Base-by-base conservation (phyloP, 179 eudicot genomes). In the Silene vulgaris region DNA sequence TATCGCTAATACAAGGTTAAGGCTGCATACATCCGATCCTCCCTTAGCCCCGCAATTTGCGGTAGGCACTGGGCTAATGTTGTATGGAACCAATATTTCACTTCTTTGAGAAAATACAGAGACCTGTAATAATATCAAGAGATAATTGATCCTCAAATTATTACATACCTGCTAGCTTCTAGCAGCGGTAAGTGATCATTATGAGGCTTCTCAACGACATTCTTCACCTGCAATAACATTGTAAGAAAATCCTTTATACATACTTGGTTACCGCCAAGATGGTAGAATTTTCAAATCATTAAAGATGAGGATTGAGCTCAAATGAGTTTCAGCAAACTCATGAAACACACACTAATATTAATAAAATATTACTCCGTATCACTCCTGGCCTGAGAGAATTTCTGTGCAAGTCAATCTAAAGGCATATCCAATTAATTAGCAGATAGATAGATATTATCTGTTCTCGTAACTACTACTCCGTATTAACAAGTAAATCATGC, bases 121-220 rank as follows among this genome's bases (percentile, higher is more conserved):
- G 60, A 56, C 12, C 19, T 16, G 60, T 56, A 56, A 56, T 20
- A 56, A 16, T 56, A 56, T 56, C 60, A 56, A 56, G 60, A 56
- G 19, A 56, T 45, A 45, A 9, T 45, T 45, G 52, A 45, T 9
- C 12, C 19, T 56, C 7, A 5, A 56, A 56, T 5, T 16, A 56
- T 9, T 80, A 43, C 82, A 23, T 69, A 90, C 99, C 99, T 90
- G 97, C 98, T 96, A 56, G 99, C 99, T 87, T 96, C 99, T 75
- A 96, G 69, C 80, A 96, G 80, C 54, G 99, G 96, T 14, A 96
- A 87, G 79, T 93, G 97, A 83, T 96, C 99, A 76, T 96, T 90
- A 71, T 93, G 77, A 74, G 99, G 99, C 84, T 96, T 96, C 88
- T 96, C 99, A 30, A 96, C 79, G 37, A 96, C 97, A 83, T 96